Percentiles rank a stretch among this genome's conserved stretches.
These are phyloP conservation scores for Cenchrus purpureus DNA, from an alignment of 176 grass and related monocot species.

Conservation along the genomic window DNA sequence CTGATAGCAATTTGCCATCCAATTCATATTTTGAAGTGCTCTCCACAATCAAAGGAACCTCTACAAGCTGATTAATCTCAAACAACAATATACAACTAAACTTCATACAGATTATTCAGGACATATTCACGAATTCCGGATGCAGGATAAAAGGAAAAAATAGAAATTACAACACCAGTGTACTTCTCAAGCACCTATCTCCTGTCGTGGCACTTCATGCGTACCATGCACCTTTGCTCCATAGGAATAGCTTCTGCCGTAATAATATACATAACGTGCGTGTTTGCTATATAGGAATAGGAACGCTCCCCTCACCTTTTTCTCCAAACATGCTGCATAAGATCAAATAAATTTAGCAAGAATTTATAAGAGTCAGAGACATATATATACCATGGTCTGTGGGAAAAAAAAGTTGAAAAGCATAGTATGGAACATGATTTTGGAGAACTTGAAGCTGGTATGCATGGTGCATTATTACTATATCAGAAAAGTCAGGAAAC, in stretches of 20 bases:
- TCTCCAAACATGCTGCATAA: neutral
- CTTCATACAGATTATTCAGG: neutral
- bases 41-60: neutral
- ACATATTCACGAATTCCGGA: neutral
- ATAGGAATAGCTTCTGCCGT: neutral
- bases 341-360: neutral
- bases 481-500: neutral
- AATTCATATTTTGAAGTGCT: neutral
- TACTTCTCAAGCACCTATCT: neutral
- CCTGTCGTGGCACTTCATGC: neutral
- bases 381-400: neutral
- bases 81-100: neutral
- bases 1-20: neutral
- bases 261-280: neutral
- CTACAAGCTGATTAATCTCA: neutral
- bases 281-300: neutral
- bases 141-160: neutral
- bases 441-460: neutral
- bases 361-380: no score
- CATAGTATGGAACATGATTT: neutral
- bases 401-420: neutral
- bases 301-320: neutral
- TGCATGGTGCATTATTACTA: neutral
- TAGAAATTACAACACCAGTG: neutral
- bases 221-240: neutral